phyloP scores from a whole-genome alignment of 495 filamentous ascomycete species.

The Usnea hakonensis region DNA sequence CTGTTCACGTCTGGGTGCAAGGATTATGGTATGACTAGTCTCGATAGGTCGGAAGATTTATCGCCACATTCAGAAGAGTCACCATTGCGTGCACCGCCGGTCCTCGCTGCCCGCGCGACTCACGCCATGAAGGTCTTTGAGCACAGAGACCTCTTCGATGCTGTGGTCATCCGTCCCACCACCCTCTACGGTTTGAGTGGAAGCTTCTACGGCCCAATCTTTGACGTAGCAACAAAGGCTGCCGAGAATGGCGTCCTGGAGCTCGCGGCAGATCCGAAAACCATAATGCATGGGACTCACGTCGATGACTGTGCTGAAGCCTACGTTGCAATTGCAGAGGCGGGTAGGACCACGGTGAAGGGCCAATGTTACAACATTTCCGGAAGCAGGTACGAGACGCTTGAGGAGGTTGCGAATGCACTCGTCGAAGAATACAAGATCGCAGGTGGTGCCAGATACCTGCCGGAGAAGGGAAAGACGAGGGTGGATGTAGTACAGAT shows the following conservation, averaged over 20 bases:
- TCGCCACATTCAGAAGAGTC: conserved; percentile 33
- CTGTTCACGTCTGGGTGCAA: conserved; percentile 37
- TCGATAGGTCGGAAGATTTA: conserved; percentile 27
- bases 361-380: conserved; percentile 38
- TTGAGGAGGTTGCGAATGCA: conserved; percentile 28
- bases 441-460: conserved; percentile 19
- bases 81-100: conserved; percentile 28
- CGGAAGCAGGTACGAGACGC: conserved; percentile 32
- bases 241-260: conserved; percentile 20
- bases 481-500: conserved; percentile 11
- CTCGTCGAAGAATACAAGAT: conserved; percentile 31
- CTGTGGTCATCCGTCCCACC: conserved; percentile 32
- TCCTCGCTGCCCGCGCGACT: conserved; percentile 35
- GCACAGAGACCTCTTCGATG: conserved; percentile 32
- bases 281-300: conserved; percentile 35
- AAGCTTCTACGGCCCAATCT: conserved; percentile 33
- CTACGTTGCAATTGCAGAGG: conserved; percentile 33
- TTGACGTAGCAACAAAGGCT: conserved; percentile 25
- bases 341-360: conserved; percentile 21
- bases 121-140: conserved; percentile 25
- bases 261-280: conserved; percentile 27
- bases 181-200: conserved; percentile 33
- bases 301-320: conserved; percentile 41
- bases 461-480: neutral
- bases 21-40: conserved; percentile 35